phyloP scores from a whole-genome alignment of 2,329 filamentous ascomycete genomes.

The Exophiala mesophila region DNA sequence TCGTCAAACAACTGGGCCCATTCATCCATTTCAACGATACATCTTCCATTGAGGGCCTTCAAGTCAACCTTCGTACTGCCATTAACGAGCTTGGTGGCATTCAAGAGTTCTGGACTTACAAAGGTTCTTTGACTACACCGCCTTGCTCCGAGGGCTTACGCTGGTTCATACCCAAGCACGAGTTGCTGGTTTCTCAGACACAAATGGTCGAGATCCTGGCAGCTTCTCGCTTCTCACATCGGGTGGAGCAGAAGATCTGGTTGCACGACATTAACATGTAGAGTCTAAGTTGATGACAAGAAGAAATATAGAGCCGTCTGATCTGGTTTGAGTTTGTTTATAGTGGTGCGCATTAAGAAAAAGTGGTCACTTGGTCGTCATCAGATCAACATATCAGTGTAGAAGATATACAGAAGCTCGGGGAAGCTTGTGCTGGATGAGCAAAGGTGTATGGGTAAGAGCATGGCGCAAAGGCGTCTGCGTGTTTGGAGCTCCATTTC shows the following conservation, averaged over 20 bases:
- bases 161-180: slow-evolving; percentile 39
- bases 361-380: too few relatives aligned
- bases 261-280: slow-evolving; percentile 43
- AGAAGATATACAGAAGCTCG: too few relatives aligned
- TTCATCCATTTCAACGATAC: slow-evolving; percentile 39
- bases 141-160: slow-evolving; percentile 55
- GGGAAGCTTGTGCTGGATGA: too few relatives aligned
- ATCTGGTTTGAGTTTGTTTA: too few relatives aligned
- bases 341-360: too few relatives aligned
- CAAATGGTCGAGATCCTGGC: slow-evolving; percentile 47
- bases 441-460: too few relatives aligned
- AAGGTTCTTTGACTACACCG: slow-evolving; percentile 58
- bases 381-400: too few relatives aligned
- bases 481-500: too few relatives aligned
- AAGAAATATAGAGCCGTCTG: too few relatives aligned
- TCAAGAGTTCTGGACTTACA: slow-evolving; percentile 45
- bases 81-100: slow-evolving; percentile 21
- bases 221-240: slow-evolving; percentile 42
- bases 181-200: slow-evolving; percentile 39
- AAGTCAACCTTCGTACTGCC: slow-evolving; percentile 16
- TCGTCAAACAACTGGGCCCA: slow-evolving; percentile 38
- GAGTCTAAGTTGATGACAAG: too few relatives aligned
- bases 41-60: slow-evolving; percentile 17
- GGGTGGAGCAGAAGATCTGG: slow-evolving; percentile 44
- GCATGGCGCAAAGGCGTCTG: too few relatives aligned